phyloP scores from a whole-genome alignment of 2,329 filamentous ascomycete genomes.

The Coniosporium tulheliwenetii region DNA sequence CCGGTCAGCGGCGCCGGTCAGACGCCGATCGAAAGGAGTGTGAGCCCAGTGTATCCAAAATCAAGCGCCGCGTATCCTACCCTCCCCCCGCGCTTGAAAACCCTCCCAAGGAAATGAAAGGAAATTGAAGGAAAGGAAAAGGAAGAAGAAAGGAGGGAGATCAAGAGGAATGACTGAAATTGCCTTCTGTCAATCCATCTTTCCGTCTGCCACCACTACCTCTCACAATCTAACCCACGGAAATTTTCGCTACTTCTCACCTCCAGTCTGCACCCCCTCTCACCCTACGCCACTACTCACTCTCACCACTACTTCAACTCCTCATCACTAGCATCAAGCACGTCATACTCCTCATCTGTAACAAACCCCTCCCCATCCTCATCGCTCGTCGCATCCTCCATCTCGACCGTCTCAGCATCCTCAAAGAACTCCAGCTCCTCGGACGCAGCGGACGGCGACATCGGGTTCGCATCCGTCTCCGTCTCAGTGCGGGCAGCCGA shows the following conservation, averaged over 20 bases:
- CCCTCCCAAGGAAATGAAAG: too few species aligned
- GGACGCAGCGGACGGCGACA: constrained; percentile 12
- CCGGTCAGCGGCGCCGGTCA: too few species aligned
- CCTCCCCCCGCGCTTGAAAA: too few species aligned
- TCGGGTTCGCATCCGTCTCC: neutral
- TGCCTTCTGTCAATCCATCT: neutral
- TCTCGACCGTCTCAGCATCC: constrained; percentile 42
- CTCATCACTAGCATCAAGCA: constrained; percentile 86
- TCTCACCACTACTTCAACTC: constrained; percentile 35
- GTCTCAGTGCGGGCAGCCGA: neutral
- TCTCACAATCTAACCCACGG: neutral
- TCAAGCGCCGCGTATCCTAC: too few species aligned
- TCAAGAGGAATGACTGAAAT: neutral
- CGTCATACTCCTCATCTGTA: constrained; percentile 97
- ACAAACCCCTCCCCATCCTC: constrained; percentile 51
- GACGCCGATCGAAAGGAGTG: too few species aligned
- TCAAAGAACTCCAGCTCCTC: constrained; percentile 39
- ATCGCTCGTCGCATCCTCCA: constrained; percentile 15
- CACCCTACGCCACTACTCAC: neutral
- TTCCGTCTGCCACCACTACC: neutral
- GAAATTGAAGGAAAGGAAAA: too few species aligned
- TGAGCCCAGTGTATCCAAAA: too few species aligned
- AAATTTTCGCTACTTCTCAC: neutral
- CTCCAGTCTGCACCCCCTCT: neutral
- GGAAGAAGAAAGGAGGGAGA: too few species aligned